These are phyloP conservation scores for Aspergillus fijiensis DNA, from an alignment of 2,329 filamentous ascomycete species.

Conservation along the genomic window DNA sequence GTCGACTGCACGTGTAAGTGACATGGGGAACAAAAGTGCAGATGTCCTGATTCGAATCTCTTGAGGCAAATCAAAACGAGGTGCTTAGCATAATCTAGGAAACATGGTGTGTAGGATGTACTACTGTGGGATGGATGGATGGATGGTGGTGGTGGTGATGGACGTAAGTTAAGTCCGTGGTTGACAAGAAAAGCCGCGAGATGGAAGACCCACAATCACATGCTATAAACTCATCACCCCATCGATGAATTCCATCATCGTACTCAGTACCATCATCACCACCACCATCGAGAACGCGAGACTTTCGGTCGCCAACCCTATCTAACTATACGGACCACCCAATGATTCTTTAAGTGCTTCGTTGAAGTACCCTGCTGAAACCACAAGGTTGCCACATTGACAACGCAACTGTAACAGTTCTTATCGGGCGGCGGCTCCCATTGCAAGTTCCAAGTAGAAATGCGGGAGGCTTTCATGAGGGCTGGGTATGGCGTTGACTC, in stretches of 20 bases:
- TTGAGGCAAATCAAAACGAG: background rate
- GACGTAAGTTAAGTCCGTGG: background rate
- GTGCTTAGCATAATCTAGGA: background rate
- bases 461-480: background rate
- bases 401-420: conserved; percentile 10
- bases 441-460: conserved; percentile 1
- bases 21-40: background rate
- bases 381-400: conserved; percentile 13
- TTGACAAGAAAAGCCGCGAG: background rate
- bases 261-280: background rate
- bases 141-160: background rate
- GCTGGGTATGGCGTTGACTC: background rate
- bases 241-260: background rate
- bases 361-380: conserved; percentile 1
- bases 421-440: conserved; percentile 5
- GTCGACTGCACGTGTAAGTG: background rate
- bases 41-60: background rate
- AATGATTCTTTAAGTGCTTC: background rate
- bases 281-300: background rate
- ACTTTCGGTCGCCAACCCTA: background rate
- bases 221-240: conserved; percentile 17
- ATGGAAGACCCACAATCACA: conserved; percentile 35
- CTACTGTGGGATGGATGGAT: background rate
- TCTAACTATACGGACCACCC: too few species aligned
- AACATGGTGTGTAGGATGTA: background rate